Conservation (phyloP, 768 basidiomycete genomes). For the Boletus tomentosulus region DNA sequence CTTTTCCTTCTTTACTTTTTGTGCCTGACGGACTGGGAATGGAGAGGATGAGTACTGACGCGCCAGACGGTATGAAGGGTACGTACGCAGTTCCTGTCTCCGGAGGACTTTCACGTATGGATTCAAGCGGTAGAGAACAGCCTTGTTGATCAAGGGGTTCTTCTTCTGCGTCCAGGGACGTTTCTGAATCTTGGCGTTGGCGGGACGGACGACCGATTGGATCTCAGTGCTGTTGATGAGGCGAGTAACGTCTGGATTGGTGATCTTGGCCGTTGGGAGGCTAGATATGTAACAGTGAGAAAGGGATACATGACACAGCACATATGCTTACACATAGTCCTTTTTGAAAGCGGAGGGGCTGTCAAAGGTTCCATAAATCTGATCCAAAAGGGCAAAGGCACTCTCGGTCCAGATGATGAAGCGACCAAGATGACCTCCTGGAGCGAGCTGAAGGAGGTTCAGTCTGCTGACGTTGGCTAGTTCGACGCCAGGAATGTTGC, state of each 20-base stretch:
- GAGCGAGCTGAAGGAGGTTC: slow-evolving; percentile 98
- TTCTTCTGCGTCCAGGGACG: slow-evolving; percentile 99
- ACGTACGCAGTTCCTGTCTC: slow-evolving; percentile 83
- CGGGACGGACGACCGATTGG: slow-evolving; percentile 92
- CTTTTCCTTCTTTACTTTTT: slow-evolving; percentile 53
- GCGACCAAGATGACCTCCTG: slow-evolving; percentile 98
- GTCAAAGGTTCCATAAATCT: slow-evolving; percentile 93
- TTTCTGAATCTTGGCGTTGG: slow-evolving; percentile 79
- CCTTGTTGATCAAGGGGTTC: slow-evolving; percentile 95
- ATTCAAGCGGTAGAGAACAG: slow-evolving; percentile 93
- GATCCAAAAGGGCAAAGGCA: slow-evolving; percentile 89
- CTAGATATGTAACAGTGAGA: slow-evolving; percentile 33
- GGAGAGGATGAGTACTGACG: slow-evolving; percentile 4
- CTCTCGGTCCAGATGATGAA: slow-evolving; percentile 99
- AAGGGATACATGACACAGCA: neutral
- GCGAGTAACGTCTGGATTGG: slow-evolving; percentile 94
- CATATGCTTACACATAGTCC: slow-evolving; percentile 66
- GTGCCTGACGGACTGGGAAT: slow-evolving; percentile 63
- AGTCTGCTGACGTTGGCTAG: slow-evolving; percentile 89
- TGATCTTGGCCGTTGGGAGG: slow-evolving; percentile 93
- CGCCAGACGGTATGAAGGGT: neutral
- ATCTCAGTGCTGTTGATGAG: slow-evolving; percentile 99
- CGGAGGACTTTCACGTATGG: slow-evolving; percentile 96
- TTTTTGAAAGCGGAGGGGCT: slow-evolving; percentile 84
- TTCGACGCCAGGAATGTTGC: slow-evolving; percentile 98